Conservation (phyloP, 192 early-diverging fungal genomes). For the Backusella luteola region DNA sequence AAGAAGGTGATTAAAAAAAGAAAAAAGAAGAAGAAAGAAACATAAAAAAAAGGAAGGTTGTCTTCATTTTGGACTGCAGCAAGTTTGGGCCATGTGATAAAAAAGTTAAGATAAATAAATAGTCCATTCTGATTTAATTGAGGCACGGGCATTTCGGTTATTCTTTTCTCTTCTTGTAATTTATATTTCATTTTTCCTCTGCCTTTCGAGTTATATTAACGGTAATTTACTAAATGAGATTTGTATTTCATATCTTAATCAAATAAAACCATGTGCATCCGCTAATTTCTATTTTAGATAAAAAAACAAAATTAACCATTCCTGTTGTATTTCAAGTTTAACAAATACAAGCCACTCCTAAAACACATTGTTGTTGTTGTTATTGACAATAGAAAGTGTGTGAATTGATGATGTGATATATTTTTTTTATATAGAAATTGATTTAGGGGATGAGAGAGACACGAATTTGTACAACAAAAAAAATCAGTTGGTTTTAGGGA, state of each 20-base stretch:
- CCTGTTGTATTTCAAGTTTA: neutral
- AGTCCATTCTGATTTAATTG: neutral
- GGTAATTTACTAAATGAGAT: neutral
- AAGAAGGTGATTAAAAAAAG: neutral
- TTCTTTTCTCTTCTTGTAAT: neutral
- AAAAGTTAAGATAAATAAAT: neutral
- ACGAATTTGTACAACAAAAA: neutral
- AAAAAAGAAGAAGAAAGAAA: neutral
- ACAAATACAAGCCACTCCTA: neutral
- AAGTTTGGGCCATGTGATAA: constrained; percentile 2
- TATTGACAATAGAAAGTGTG: neutral
- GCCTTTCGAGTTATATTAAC: neutral
- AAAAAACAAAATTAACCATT: neutral
- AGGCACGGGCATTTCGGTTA: constrained; percentile 6
- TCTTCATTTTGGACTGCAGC: neutral
- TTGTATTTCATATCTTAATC: neutral
- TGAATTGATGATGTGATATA: neutral
- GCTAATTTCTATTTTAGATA: neutral
- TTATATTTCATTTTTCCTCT: neutral
- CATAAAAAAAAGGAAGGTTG: neutral
- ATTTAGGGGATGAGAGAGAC: neutral
- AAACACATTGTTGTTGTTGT: neutral
- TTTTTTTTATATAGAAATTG: neutral
- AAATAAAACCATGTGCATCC: neutral
- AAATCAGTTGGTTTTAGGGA: neutral